Conservation (phyloP, 2,329 filamentous ascomycete species). For the Stylonectria norvegica region DNA sequence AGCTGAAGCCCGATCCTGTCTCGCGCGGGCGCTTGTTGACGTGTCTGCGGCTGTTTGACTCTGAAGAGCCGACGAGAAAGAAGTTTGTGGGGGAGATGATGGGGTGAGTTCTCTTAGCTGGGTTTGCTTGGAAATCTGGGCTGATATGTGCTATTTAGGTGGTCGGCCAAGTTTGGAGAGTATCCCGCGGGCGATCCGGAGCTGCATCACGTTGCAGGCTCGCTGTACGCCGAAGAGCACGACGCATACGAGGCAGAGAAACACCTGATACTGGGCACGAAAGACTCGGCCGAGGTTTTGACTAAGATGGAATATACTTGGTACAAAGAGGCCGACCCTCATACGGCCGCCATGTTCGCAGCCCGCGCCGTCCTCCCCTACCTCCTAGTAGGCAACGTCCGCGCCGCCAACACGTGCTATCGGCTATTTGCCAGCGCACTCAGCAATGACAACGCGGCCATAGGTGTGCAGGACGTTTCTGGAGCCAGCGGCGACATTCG, state of each 20-base stretch:
- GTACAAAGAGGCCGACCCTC: slow-evolving; percentile 86
- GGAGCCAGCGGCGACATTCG: slow-evolving; percentile 69
- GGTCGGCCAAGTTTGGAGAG: slow-evolving; percentile 82
- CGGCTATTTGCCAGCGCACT: slow-evolving; percentile 54
- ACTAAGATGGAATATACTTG: slow-evolving; percentile 85
- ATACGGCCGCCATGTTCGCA: slow-evolving; percentile 82
- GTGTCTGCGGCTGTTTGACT: slow-evolving; percentile 74
- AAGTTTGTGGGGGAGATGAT: slow-evolving; percentile 86
- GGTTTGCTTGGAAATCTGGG: neutral
- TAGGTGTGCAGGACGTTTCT: slow-evolving; percentile 79
- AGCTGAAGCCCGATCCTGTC: slow-evolving; percentile 70
- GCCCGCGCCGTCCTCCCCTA: slow-evolving; percentile 88
- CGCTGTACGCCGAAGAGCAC: slow-evolving; percentile 86
- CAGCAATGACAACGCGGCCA: slow-evolving; percentile 41
- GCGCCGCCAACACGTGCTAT: slow-evolving; percentile 80
- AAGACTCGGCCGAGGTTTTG: slow-evolving; percentile 78
- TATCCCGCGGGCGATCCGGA: slow-evolving; percentile 91
- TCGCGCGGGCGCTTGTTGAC: slow-evolving; percentile 74
- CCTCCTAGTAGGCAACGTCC: slow-evolving; percentile 83
- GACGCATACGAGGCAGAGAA: slow-evolving; percentile 91
- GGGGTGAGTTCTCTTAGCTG: slow-evolving; percentile 46
- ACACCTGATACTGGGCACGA: slow-evolving; percentile 84
- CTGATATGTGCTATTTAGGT: slow-evolving; percentile 40
- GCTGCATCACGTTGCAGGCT: slow-evolving; percentile 86
- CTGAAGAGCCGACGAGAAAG: slow-evolving; percentile 86